These are phyloP conservation scores for Melanomma pulvis-pyrius DNA, from an alignment of 495 filamentous ascomycete genomes.

Conservation along the genomic window DNA sequence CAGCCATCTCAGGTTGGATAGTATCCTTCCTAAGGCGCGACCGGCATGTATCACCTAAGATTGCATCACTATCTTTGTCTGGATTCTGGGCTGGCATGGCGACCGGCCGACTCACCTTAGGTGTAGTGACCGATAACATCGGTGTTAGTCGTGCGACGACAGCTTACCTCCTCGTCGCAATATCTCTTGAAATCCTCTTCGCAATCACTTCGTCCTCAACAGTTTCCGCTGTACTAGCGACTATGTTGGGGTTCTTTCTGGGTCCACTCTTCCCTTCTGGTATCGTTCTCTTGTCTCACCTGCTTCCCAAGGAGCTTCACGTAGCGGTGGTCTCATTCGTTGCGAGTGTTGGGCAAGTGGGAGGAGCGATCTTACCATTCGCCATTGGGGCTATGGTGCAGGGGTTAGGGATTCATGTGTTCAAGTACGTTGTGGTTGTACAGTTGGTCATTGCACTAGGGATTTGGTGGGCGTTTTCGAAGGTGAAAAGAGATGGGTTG, in stretches of 20 bases:
- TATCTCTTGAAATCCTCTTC: slow-evolving; percentile 17
- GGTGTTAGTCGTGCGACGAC: slow-evolving; percentile 13
- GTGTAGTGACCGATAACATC: slow-evolving; percentile 13
- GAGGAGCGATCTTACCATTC: slow-evolving; percentile 23
- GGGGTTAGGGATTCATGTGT: slow-evolving; percentile 14
- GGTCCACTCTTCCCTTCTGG: slow-evolving; percentile 32
- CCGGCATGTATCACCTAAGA: slow-evolving; percentile 10
- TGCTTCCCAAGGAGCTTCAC: slow-evolving; percentile 26
- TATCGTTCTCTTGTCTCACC: slow-evolving; percentile 18
- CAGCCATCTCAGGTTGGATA: slow-evolving; percentile 29
- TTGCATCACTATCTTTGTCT: slow-evolving; percentile 10
- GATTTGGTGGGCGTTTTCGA: slow-evolving; percentile 2
- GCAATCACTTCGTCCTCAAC: neutral
- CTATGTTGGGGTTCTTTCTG: slow-evolving; percentile 23
- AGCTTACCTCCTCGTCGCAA: slow-evolving; percentile 8
- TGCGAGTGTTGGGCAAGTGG: slow-evolving; percentile 20
- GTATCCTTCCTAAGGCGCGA: slow-evolving; percentile 18
- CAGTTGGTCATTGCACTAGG: neutral
- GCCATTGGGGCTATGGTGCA: slow-evolving; percentile 25
- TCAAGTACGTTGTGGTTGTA: slow-evolving; percentile 6
- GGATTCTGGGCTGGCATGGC: slow-evolving; percentile 32
- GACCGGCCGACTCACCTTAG: slow-evolving; percentile 19
- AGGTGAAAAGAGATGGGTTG: too few species aligned
- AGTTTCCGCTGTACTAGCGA: slow-evolving; percentile 9
- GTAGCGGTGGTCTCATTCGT: slow-evolving; percentile 22